These are phyloP conservation scores for Psilocybe azurescens DNA, from an alignment of 768 basidiomycete genomes.

Conservation along the genomic window DNA sequence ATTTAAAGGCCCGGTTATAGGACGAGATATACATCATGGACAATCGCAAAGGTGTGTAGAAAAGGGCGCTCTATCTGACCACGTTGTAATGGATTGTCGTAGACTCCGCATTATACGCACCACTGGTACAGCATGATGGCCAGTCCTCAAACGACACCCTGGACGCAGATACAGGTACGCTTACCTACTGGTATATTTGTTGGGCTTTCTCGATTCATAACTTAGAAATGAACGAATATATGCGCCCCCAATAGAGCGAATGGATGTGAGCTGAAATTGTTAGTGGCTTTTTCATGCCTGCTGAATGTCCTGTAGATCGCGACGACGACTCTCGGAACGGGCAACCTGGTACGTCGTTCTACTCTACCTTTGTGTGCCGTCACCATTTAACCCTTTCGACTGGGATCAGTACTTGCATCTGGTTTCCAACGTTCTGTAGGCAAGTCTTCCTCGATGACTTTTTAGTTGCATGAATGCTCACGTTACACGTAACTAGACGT, in stretches of 20 bases:
- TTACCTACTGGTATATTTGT: neutral
- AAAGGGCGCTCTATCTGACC: neutral
- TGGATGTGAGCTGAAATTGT: neutral
- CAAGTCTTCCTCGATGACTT: neutral
- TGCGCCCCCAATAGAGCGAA: neutral
- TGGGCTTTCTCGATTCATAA: too few relatives aligned
- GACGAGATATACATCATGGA: conserved; percentile 2
- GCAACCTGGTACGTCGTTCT: neutral
- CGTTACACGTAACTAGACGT: neutral
- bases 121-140: conserved; percentile 13
- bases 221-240: conserved; percentile 3
- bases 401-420: neutral
- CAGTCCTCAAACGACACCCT: conserved; percentile 7
- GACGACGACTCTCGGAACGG: neutral
- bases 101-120: conserved; percentile 14
- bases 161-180: conserved; percentile 6
- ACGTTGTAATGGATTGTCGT: neutral
- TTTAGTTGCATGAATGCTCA: neutral
- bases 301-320: neutral
- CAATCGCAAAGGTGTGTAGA: conserved; percentile 2
- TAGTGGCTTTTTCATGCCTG: neutral
- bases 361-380: neutral
- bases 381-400: neutral
- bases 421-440: neutral
- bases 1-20: neutral